These are phyloP conservation scores for Fusarium chuoi DNA, from an alignment of 2,329 filamentous ascomycete species.

Conservation along the genomic window DNA sequence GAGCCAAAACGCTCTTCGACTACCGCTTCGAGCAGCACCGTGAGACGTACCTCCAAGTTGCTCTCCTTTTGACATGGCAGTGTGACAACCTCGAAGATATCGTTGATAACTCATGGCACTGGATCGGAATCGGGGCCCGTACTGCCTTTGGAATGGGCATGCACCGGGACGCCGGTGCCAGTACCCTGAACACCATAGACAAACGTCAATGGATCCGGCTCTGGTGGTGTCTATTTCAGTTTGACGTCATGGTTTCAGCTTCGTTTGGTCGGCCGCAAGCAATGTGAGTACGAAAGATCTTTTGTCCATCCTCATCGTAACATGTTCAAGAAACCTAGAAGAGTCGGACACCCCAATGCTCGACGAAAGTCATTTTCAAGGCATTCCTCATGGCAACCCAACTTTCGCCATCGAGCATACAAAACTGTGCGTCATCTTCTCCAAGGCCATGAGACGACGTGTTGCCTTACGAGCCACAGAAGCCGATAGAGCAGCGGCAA, in stretches of 20 bases:
- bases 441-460: slow-evolving; percentile 47
- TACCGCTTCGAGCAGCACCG: slow-evolving; percentile 64
- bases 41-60: slow-evolving; percentile 63
- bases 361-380: slow-evolving; percentile 57
- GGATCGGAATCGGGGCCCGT: slow-evolving; percentile 63
- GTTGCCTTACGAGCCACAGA: slow-evolving; percentile 39
- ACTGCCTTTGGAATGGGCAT: slow-evolving; percentile 66
- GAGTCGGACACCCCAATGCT: slow-evolving; percentile 61
- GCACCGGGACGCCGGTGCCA: slow-evolving; percentile 52
- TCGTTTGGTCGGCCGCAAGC: slow-evolving; percentile 62
- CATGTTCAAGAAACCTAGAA: slow-evolving; percentile 53
- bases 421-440: slow-evolving; percentile 61
- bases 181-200: slow-evolving; percentile 44
- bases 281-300: slow-evolving; percentile 48
- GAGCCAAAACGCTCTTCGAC: slow-evolving; percentile 64
- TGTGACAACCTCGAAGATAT: slow-evolving; percentile 66
- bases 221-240: slow-evolving; percentile 56
- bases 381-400: slow-evolving; percentile 50
- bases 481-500: slow-evolving; percentile 42
- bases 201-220: slow-evolving; percentile 52
- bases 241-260: slow-evolving; percentile 50
- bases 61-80: slow-evolving; percentile 65
- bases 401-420: slow-evolving; percentile 60
- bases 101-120: slow-evolving; percentile 62
- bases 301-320: background rate